Percentiles rank a stretch among this genome's conserved stretches.
Evolutionary conservation across 2,329 filamentous ascomycete genomes (phyloP).

Genomic region (Talaromyces atroroseus): DNA sequence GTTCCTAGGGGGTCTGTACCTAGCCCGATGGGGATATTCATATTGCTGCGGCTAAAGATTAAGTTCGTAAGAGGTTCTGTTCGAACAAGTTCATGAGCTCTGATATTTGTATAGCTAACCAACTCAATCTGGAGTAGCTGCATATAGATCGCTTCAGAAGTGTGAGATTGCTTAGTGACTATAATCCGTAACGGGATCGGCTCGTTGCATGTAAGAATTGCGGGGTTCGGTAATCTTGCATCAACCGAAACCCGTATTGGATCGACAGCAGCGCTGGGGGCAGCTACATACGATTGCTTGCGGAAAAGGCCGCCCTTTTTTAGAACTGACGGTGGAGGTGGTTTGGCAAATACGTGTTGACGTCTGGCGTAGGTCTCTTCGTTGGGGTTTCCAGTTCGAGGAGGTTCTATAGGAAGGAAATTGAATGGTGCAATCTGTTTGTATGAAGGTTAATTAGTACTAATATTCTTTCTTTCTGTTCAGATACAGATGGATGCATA

Average conservation of each 20-base stretch:
- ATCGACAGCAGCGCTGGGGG: conserved; percentile 31
- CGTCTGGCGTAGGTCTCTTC: conserved; percentile 82
- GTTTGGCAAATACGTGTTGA: conserved; percentile 53
- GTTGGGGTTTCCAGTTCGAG: conserved; percentile 59
- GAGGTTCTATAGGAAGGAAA: conserved; percentile 89
- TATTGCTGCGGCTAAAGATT: conserved; percentile 63
- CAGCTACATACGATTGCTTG: conserved; percentile 26
- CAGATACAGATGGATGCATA: not conserved
- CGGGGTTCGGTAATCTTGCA: conserved; percentile 77
- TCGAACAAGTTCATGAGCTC: conserved; percentile 68
- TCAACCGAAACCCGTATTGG: conserved; percentile 65
- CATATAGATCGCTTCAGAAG: conserved; percentile 65
- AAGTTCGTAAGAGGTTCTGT: conserved; percentile 71
- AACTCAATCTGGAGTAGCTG: conserved; percentile 76
- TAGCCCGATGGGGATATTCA: conserved; percentile 64
- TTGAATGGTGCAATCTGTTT: conserved; percentile 58
- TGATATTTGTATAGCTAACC: conserved; percentile 71
- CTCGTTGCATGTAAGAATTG: conserved; percentile 84
- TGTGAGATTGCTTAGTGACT: conserved; percentile 67
- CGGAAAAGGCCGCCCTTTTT: conserved; percentile 57
- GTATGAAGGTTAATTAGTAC: not conserved
- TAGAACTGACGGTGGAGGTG: conserved; percentile 17
- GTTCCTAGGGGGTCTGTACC: conserved; percentile 54
- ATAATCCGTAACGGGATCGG: conserved; percentile 75
- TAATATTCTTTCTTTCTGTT: not conserved